Conservation (phyloP, 2,329 filamentous ascomycete species). For the Phaeosphaeriaceae sp. region DNA sequence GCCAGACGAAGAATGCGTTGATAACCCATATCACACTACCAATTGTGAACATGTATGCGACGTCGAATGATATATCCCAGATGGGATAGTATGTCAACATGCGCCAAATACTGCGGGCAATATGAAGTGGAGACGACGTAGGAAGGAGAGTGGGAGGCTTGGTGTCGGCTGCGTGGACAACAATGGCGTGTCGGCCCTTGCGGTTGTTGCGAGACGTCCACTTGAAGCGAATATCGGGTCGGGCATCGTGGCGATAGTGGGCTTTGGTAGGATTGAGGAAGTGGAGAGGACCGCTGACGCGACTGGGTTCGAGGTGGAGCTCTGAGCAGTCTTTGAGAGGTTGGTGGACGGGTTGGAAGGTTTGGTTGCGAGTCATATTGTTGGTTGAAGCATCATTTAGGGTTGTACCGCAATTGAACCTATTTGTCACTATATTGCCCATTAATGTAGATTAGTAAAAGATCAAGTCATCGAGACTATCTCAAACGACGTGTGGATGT, state of each 20-base stretch:
- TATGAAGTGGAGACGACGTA: constrained; percentile 41
- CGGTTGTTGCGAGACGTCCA: constrained; percentile 55
- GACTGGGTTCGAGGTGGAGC: constrained; percentile 30
- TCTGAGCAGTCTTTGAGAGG: constrained; percentile 29
- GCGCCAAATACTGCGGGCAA: constrained; percentile 49
- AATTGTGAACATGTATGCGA: constrained; percentile 61
- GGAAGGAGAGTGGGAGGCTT: constrained; percentile 38
- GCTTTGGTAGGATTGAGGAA: constrained; percentile 59
- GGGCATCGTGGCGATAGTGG: constrained; percentile 14
- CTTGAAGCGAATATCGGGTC: constrained; percentile 46
- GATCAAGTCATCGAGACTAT: too few relatives aligned
- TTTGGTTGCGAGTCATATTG: constrained; percentile 29
- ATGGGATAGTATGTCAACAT: constrained; percentile 61
- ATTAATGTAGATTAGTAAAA: too few relatives aligned
- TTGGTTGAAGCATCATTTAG: too few relatives aligned
- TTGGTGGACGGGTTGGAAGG: constrained; percentile 32
- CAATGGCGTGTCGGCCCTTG: constrained; percentile 50
- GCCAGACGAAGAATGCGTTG: constrained; percentile 69
- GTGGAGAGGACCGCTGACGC: constrained; percentile 50
- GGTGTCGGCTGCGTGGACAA: constrained; percentile 32
- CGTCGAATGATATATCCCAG: constrained; percentile 64
- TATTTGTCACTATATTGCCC: too few relatives aligned
- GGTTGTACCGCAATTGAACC: too few relatives aligned
- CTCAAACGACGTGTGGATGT: too few relatives aligned
- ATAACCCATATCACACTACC: constrained; percentile 55